These are phyloP conservation scores for Linum trigynum DNA, from an alignment of 345 rosid genomes.

Conservation along the genomic window DNA sequence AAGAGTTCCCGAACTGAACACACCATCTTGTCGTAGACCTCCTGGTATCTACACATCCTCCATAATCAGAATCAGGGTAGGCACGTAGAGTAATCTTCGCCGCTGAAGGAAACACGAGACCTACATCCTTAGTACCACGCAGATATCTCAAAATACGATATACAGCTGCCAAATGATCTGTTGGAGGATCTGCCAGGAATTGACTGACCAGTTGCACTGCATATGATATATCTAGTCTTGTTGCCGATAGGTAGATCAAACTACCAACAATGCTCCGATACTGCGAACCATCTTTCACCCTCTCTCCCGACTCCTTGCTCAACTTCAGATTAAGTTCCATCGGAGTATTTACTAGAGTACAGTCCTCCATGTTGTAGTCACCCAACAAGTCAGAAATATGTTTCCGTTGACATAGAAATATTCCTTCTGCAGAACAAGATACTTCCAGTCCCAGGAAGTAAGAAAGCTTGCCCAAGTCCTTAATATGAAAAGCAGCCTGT, in stretches of 20 bases:
- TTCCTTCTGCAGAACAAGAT: neutral
- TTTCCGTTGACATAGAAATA: too few species aligned
- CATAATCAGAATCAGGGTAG: slow-evolving; percentile 5
- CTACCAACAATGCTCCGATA: neutral
- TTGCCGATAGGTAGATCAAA: slow-evolving; percentile 1
- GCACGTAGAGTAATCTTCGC: neutral
- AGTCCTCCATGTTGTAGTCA: too few species aligned
- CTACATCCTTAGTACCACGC: neutral
- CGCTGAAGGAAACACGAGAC: too few species aligned
- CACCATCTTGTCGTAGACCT: neutral
- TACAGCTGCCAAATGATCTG: neutral
- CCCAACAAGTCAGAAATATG: too few species aligned
- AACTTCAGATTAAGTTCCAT: too few species aligned
- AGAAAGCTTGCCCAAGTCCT: too few species aligned
- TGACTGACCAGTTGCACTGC: slow-evolving; percentile 2
- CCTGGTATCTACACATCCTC: slow-evolving; percentile 8
- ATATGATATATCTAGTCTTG: slow-evolving; percentile 1
- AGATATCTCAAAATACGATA: slow-evolving; percentile 6
- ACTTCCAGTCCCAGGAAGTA: slow-evolving; percentile 5
- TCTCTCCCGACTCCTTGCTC: too few species aligned
- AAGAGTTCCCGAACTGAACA: too few species aligned
- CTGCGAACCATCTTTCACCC: too few species aligned
- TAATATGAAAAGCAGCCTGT: slow-evolving; percentile 2
- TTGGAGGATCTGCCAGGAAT: neutral
- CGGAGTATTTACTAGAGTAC: too few species aligned